Evolutionary conservation across 306 rosid genomes (phyloP).

Genomic region (Lablab purpureus): DNA sequence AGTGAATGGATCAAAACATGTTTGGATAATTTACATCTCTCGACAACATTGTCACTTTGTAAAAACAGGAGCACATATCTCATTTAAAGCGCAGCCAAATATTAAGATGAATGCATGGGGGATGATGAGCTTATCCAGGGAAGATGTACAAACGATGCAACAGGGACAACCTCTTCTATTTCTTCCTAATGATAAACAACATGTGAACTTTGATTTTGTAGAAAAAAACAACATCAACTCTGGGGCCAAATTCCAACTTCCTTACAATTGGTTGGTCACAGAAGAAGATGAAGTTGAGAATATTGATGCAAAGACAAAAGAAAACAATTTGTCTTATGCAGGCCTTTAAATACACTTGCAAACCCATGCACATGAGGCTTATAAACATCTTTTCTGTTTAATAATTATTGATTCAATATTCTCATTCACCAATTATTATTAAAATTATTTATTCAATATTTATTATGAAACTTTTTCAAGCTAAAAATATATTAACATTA

Average conservation of each 20-base stretch:
- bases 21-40: constrained; percentile 36
- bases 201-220: background rate
- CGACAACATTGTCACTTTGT: constrained; percentile 26
- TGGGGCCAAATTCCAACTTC: constrained; percentile 3
- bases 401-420: no score
- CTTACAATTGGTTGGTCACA: background rate
- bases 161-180: background rate
- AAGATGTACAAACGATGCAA: background rate
- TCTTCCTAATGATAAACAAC: background rate
- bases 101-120: background rate
- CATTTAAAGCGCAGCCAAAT: constrained; percentile 10
- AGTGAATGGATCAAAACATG: background rate
- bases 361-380: background rate
- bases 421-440: no score
- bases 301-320: background rate
- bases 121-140: background rate
- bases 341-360: background rate
- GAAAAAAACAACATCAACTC: background rate
- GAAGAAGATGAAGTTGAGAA: constrained; percentile 13
- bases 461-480: no score
- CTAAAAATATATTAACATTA: no score
- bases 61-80: background rate
- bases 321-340: background rate
- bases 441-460: no score
- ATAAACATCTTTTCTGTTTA: background rate